phyloP scores from a whole-genome alignment of 805 yeast species.

The Lipomyces sp. region DNA sequence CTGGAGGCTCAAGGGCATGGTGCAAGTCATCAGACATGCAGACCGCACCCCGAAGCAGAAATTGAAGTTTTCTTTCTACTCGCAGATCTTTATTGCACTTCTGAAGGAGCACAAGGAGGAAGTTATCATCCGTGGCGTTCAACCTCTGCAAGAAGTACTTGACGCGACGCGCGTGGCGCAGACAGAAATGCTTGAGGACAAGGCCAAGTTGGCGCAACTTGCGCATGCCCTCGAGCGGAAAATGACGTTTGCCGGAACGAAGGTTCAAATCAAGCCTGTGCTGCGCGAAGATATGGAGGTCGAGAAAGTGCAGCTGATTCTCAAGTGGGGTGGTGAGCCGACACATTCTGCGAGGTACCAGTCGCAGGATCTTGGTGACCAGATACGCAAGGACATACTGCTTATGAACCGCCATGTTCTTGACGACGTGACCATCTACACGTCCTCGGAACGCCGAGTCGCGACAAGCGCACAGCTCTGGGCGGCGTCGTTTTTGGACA shows the following conservation, averaged over 20 bases:
- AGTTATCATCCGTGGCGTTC: conserved; percentile 86
- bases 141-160: conserved; percentile 79
- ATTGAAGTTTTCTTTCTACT: conserved; percentile 89
- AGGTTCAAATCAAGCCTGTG: conserved; percentile 91
- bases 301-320: conserved; percentile 90
- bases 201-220: conserved; percentile 68
- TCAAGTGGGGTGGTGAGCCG: conserved; percentile 99
- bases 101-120: conserved; percentile 94
- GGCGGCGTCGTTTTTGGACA: conserved; percentile 70
- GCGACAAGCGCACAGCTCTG: conserved; percentile 88
- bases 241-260: conserved; percentile 89
- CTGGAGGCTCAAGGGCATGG: conserved; percentile 95
- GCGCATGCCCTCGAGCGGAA: conserved; percentile 84
- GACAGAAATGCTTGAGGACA: conserved; percentile 71
- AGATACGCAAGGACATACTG: conserved; percentile 85
- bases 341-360: conserved; percentile 96
- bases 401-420: conserved; percentile 79
- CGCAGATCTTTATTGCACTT: conserved; percentile 78
- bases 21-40: conserved; percentile 90
- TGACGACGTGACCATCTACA: conserved; percentile 78
- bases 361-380: conserved; percentile 93
- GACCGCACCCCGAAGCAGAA: conserved; percentile 98
- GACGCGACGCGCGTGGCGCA: conserved; percentile 76
- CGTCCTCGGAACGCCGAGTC: conserved; percentile 93
- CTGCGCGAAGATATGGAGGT: conserved; percentile 57